phyloP scores from a whole-genome alignment of 2,329 filamentous ascomycete species.

The Aspergillus pseudonomiae region DNA sequence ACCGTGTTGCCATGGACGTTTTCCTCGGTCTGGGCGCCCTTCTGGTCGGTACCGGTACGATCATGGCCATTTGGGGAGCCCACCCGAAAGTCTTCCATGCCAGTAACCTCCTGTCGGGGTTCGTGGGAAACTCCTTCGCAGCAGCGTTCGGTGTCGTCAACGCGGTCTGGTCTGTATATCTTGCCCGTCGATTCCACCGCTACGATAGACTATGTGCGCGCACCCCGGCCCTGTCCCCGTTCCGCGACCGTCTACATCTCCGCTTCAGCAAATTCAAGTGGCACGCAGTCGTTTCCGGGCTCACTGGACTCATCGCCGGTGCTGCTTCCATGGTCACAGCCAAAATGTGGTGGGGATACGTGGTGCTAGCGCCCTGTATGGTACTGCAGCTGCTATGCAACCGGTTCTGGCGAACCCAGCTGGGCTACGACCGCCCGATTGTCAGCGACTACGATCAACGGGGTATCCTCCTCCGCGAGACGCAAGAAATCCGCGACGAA shows the following conservation, averaged over 20 bases:
- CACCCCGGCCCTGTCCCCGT: conserved; percentile 15
- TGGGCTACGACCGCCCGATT: conserved; percentile 51
- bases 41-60: conserved; percentile 55
- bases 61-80: conserved; percentile 57
- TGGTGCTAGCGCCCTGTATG: conserved; percentile 56
- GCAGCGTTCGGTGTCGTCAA: conserved; percentile 56
- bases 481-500: conserved; percentile 1
- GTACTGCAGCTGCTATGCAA: conserved; percentile 51
- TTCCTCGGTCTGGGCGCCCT: conserved; percentile 55
- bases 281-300: conserved; percentile 51
- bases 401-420: conserved; percentile 50
- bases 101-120: conserved; percentile 59
- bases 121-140: conserved; percentile 57
- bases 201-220: conserved; percentile 38
- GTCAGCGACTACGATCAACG: conserved; percentile 14
- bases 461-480: conserved; percentile 2
- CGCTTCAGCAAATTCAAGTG: conserved; percentile 48
- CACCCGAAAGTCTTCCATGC: conserved; percentile 47
- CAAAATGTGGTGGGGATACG: conserved; percentile 57
- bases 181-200: conserved; percentile 45
- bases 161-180: conserved; percentile 50
- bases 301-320: conserved; percentile 52
- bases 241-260: conserved; percentile 35
- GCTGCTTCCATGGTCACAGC: conserved; percentile 56
- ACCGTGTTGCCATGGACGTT: conserved; percentile 56